Percentiles rank a stretch among this genome's conserved stretches.
Conservation (phyloP, 2,329 filamentous ascomycete genomes). For the Xylariales sp. region DNA sequence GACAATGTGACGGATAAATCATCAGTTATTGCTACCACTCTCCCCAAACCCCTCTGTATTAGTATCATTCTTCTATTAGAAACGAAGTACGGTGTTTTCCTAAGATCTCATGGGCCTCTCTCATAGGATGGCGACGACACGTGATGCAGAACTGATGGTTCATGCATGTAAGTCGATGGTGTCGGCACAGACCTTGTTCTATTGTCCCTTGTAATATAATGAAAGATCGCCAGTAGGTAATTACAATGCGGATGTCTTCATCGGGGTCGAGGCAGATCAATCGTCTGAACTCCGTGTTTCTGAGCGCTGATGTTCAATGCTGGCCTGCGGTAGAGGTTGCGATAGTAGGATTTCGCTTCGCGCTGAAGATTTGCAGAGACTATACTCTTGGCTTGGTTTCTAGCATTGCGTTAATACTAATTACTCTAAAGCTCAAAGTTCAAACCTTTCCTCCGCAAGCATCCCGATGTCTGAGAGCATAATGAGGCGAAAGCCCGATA, state of each 20-base stretch:
- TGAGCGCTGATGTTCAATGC: conserved; percentile 1
- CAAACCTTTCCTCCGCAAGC: neutral
- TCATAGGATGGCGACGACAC: conserved; percentile 7
- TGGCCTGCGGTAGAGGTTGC: neutral
- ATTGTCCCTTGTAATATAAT: neutral
- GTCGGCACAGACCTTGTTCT: neutral
- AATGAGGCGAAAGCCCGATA: neutral
- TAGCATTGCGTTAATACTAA: neutral
- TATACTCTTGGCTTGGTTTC: neutral
- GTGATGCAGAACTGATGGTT: conserved; percentile 3
- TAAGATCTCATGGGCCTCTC: conserved; percentile 4
- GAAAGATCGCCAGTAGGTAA: neutral
- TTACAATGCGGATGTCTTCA: conserved; percentile 4
- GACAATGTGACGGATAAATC: too few relatives aligned
- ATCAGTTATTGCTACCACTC: too few relatives aligned
- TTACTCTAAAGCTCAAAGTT: neutral
- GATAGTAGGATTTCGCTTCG: neutral
- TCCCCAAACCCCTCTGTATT: too few relatives aligned
- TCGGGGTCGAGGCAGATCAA: conserved; percentile 15
- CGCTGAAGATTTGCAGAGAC: neutral
- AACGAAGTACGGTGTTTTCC: neutral
- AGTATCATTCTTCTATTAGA: neutral
- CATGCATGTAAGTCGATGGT: conserved; percentile 8
- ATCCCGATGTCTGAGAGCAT: neutral
- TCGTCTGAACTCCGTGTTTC: conserved; percentile 28